Conservation (phyloP, 2,329 filamentous ascomycete genomes). For the Monosporascus sp. region DNA sequence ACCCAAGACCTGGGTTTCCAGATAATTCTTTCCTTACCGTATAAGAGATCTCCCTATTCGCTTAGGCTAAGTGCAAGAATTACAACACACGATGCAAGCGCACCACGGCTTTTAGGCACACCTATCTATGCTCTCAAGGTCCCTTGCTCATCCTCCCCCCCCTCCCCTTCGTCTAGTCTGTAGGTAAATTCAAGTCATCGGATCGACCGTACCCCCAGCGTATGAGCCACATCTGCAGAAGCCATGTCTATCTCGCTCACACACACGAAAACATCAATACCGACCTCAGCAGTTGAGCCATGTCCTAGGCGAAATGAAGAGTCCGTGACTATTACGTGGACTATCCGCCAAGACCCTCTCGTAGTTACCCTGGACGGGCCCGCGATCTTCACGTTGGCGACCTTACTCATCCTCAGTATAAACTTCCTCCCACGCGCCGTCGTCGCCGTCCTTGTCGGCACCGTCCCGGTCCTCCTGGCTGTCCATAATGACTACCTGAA, state of each 20-base stretch:
- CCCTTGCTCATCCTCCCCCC: background rate
- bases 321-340: conserved; percentile 33
- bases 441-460: conserved; percentile 43
- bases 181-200: too few species aligned
- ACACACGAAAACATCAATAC: conserved; percentile 15
- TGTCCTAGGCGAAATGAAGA: conserved; percentile 9
- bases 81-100: background rate
- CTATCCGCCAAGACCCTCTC: conserved; percentile 45
- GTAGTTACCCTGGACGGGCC: conserved; percentile 48
- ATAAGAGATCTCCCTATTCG: background rate
- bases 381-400: conserved; percentile 39
- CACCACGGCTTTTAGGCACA: background rate
- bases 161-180: background rate
- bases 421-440: conserved; percentile 44
- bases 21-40: background rate
- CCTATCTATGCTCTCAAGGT: background rate
- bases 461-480: conserved; percentile 44
- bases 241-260: conserved; percentile 23
- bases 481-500: conserved; percentile 68
- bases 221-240: background rate
- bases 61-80: background rate
- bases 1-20: background rate
- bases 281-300: conserved; percentile 14
- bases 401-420: conserved; percentile 45
- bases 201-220: background rate